Evolutionary conservation across 2,329 filamentous ascomycete genomes (phyloP), one percentile per base, ranked within the genome.

Genomic region (Cryphonectria parasitica): DNA sequence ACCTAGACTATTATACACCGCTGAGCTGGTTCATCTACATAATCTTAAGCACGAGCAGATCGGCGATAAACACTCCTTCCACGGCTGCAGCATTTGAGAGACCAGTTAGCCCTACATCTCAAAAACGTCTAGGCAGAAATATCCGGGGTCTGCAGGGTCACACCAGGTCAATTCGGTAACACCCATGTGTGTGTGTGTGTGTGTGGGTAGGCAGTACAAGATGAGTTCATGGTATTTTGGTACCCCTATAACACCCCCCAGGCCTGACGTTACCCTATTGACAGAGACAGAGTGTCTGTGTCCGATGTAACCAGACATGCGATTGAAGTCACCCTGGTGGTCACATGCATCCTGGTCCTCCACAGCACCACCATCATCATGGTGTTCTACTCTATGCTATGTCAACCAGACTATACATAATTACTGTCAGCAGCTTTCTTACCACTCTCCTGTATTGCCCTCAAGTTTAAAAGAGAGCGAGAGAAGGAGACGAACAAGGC

Each of bases 261-360:
- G 28, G 64, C 49, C 60, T 41, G 22, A 67, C 52, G 41, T 34
- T 60, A 41, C 19, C 52, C 25, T 45, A 13, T 70, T 63, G 25
- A 54, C 34, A 39, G 43, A 39, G 65, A 36, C n/a, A 36, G n/a
- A 31, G 52, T 65, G 25, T 43, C 68, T 49, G 28, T 39, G 22
- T 52, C 68, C 68, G 65, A 72, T 72, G 70, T 72, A 70, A 72
- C 68, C 52, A 70, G 54, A 62, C 64, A 61, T 64, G 43, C 56
- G 52, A 45, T 15, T 36, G 54, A 68, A 64, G 68, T 67, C 68
- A 64, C 58, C 54, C 17, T 7, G 19, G 41, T 28, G 39, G 64
- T 61, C 68, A 56, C 43, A 34, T 36, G 54, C 66, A 64, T 52
- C 8, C 36, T 49, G 67, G 31, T n/a, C 36, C 25, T 56, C 22